phyloP scores from a whole-genome alignment of 768 basidiomycete genomes.

The Leccinellum albellum region DNA sequence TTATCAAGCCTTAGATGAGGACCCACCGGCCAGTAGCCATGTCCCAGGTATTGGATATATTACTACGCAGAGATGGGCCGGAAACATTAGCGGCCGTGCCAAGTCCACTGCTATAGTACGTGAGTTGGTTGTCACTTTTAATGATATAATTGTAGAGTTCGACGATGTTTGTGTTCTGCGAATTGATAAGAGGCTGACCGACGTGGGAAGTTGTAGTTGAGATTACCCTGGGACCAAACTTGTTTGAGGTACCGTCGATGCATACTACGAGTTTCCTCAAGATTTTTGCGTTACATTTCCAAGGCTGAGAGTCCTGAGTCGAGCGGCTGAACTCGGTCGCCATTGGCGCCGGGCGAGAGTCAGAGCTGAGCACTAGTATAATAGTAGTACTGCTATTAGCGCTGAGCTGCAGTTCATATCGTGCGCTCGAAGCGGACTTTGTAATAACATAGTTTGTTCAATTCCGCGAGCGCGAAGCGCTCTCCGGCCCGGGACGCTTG shows the following conservation, averaged over 20 bases:
- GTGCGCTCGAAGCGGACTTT: too few relatives aligned
- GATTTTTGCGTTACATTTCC: background rate
- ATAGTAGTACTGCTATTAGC: too few relatives aligned
- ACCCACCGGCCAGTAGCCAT: slow-evolving; percentile 35
- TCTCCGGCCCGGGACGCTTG: too few relatives aligned
- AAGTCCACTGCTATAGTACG: slow-evolving; percentile 42
- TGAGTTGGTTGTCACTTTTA: slow-evolving; percentile 33
- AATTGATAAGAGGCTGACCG: background rate
- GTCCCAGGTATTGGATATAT: slow-evolving; percentile 29
- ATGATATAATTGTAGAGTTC: slow-evolving; percentile 35
- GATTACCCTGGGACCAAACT: slow-evolving; percentile 34
- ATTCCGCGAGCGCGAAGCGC: too few relatives aligned
- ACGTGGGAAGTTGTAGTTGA: too few relatives aligned
- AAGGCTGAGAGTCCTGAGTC: too few relatives aligned
- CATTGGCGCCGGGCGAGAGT: too few relatives aligned
- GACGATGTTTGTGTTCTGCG: slow-evolving; percentile 39
- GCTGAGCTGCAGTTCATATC: too few relatives aligned
- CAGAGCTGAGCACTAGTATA: too few relatives aligned
- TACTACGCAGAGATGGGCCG: slow-evolving; percentile 15
- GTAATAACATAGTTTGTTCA: too few relatives aligned
- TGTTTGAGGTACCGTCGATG: slow-evolving; percentile 40
- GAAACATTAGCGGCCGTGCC: slow-evolving; percentile 32
- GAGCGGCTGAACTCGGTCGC: too few relatives aligned
- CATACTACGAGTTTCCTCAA: slow-evolving; percentile 30
- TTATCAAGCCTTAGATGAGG: background rate